A percentile compares a stretch with the other conserved stretches of the same genome.
Conservation (phyloP, 257 asterid species). For the Nicotiana knightiana region DNA sequence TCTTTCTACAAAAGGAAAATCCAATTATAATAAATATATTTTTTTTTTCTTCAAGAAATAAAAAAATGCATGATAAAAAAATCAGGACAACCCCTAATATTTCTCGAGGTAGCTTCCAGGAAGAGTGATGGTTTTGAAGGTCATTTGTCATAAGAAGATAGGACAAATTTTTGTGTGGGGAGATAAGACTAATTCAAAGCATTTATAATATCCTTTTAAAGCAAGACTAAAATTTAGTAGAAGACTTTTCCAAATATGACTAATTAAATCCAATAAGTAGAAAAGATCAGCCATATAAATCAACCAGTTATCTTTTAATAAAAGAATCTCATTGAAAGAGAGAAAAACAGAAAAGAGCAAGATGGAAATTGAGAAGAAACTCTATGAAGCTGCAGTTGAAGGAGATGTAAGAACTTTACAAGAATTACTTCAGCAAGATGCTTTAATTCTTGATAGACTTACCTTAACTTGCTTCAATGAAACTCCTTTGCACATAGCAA, state of each 20-base stretch:
- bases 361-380: slow-evolving; percentile 19
- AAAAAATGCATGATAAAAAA: no score
- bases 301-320: no score
- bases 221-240: neutral
- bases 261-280: neutral
- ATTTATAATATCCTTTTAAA: neutral
- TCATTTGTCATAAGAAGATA: neutral
- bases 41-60: no score
- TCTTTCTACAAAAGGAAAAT: no score
- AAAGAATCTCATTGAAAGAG: neutral
- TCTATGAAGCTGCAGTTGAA: slow-evolving; percentile 33
- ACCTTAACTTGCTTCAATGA: slow-evolving; percentile 26
- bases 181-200: neutral
- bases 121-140: neutral
- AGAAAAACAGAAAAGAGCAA: neutral
- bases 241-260: neutral
- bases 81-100: neutral
- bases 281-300: neutral
- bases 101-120: neutral
- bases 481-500: slow-evolving; percentile 45
- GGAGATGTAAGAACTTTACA: slow-evolving; percentile 20
- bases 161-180: neutral
- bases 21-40: no score
- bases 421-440: slow-evolving; percentile 24
- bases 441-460: slow-evolving; percentile 28